These are phyloP conservation scores for Pseudoperonospora humuli DNA, from an alignment of 352 stramenopile genomes.

Conservation along the genomic window DNA sequence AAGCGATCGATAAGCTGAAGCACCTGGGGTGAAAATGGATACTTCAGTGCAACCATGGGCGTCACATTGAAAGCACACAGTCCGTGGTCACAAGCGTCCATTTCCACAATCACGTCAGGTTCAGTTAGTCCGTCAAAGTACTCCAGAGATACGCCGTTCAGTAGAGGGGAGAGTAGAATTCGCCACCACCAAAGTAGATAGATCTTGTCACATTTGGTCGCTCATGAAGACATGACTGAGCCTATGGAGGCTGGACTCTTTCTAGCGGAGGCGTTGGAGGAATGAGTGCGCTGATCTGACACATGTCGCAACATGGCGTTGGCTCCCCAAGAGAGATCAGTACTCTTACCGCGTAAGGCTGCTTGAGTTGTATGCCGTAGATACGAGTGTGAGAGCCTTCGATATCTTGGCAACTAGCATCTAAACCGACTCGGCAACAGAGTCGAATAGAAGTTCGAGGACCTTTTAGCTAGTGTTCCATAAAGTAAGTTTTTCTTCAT, in stretches of 20 bases:
- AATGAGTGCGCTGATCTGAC: constrained; percentile 5
- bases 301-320: background rate
- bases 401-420: constrained; percentile 1
- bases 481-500: background rate
- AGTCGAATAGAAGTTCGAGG: background rate
- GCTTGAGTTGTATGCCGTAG: background rate
- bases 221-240: background rate
- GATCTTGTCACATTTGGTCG: constrained; percentile 2
- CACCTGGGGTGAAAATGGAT: background rate
- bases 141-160: constrained; percentile 15
- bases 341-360: background rate
- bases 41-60: background rate
- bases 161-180: constrained; percentile 2
- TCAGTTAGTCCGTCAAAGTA: constrained; percentile 8
- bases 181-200: constrained; percentile 18
- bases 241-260: background rate
- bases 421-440: background rate
- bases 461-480: background rate
- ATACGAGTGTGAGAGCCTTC: background rate
- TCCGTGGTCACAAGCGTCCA: constrained; percentile 13
- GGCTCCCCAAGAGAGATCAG: constrained; percentile 9
- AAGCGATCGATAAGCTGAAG: background rate
- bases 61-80: constrained; percentile 6
- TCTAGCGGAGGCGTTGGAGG: background rate
- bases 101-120: constrained; percentile 4